These are phyloP conservation scores for Calonectria pseudoreteaudii DNA, from an alignment of 2,329 filamentous ascomycete species.

Conservation along the genomic window DNA sequence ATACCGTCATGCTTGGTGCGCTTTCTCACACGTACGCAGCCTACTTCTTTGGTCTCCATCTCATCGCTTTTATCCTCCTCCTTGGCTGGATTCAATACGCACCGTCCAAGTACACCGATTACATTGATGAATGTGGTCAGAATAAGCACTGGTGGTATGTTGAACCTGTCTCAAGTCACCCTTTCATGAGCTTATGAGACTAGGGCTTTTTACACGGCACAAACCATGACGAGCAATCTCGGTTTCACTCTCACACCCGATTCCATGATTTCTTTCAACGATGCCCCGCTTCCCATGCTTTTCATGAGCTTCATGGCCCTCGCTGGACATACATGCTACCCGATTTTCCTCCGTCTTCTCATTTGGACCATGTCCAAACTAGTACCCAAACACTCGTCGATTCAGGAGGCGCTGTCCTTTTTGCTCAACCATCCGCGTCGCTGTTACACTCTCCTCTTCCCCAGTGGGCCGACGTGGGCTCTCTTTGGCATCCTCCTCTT, in stretches of 20 bases:
- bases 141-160: constrained; percentile 62
- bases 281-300: constrained; percentile 56
- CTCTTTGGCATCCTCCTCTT: constrained; percentile 62
- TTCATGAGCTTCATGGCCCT: constrained; percentile 62
- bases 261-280: constrained; percentile 63
- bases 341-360: constrained; percentile 66
- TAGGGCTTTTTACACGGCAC: constrained; percentile 62
- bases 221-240: constrained; percentile 65
- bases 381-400: constrained; percentile 51
- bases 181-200: constrained; percentile 10
- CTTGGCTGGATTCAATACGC: constrained; percentile 60
- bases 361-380: constrained; percentile 68
- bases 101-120: constrained; percentile 53
- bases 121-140: constrained; percentile 53
- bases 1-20: rapidly evolving
- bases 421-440: constrained; percentile 72
- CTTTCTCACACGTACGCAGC: constrained; percentile 39
- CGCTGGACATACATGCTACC: constrained; percentile 68
- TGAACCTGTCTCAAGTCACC: no score
- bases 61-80: constrained; percentile 61
- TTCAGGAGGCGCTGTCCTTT: constrained; percentile 62
- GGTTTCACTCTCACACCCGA: constrained; percentile 67
- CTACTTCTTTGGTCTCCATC: constrained; percentile 59
- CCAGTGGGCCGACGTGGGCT: constrained; percentile 69
- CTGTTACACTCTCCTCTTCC: constrained; percentile 73